Base-by-base conservation (phyloP, 2,329 filamentous ascomycete species). In the Aaosphaeria arxii region DNA sequence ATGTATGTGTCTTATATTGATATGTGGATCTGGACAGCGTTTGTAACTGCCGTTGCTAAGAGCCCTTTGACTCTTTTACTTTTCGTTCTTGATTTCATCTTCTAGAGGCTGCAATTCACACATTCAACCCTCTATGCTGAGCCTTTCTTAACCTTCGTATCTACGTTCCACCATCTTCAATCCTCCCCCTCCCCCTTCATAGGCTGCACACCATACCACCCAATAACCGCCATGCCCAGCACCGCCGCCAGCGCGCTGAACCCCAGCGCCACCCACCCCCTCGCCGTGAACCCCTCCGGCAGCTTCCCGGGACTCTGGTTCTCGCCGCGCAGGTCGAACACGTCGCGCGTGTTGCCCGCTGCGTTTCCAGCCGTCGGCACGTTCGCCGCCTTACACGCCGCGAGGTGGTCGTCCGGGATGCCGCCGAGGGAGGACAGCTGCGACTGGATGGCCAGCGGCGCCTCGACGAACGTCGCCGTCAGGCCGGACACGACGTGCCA, bases 191-290 rank as follows among this genome's bases (percentile, higher is more conserved):
- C 33, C 33, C n/a, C 33, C 17, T 24, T 40, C 9, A 40, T 40
- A 11, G 39, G 39, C 9, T 48, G 73, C 50, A 81, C 64, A 2
- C 84, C 86, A 67, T 88, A 91, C 77, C 85, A 85, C 1, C 76
- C 78, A 47, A 94, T 83, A 9, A 83, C 80, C 0, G 71, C 77
- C 57, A 91, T 76, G 6, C 89, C 89, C 5, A 89, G 57, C 43
- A 91, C 74, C 2, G 87, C 89, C 11, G 79, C 79, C 3, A 91
- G 53, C 53, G 80, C 81, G 61, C 85, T 89, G 62, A 92, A 89
- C 2, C 85, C 84, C 56, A 94, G 71, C 7, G 89, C 89, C 1
- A 90, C 80, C 40, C 88, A 87, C 6, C 89, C 89, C 33, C 79
- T 77, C 0, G 83, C 67, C 0, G 85, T 89, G 65, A 91, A 91